Conservation (phyloP, 2,329 filamentous ascomycete genomes). For the Stenocarpella maydis region DNA sequence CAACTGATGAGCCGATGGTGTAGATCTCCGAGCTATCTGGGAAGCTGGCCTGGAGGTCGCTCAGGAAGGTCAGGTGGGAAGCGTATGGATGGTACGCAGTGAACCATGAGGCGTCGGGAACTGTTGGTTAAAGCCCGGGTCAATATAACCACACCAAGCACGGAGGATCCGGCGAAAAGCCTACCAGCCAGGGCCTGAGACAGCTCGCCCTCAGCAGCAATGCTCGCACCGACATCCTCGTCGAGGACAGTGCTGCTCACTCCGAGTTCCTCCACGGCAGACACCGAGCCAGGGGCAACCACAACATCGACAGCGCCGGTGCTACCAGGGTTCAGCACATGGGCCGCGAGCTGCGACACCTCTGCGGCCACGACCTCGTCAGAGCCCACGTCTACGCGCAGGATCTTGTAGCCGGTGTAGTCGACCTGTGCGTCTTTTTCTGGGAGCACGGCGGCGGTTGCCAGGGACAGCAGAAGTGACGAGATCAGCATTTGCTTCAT, state of each 20-base stretch:
- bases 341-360: conserved; percentile 1
- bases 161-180: not conserved
- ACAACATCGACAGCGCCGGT: conserved; percentile 37
- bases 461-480: conserved; percentile 11
- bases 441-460: conserved; percentile 2
- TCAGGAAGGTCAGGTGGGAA: conserved; percentile 58
- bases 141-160: not conserved
- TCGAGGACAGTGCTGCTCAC: conserved; percentile 38
- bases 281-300: conserved; percentile 39
- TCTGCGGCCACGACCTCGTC: conserved; percentile 39
- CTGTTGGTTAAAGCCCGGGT: conserved; percentile 42
- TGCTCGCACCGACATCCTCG: conserved; percentile 39
- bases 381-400: conserved; percentile 49
- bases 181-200: conserved; percentile 9
- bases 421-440: conserved; percentile 6
- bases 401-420: conserved; percentile 55
- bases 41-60: conserved; percentile 54
- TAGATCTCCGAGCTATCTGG: conserved; percentile 58
- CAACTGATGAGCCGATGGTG: conserved; percentile 52
- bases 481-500: conserved; percentile 9
- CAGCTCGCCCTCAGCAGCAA: conserved; percentile 37
- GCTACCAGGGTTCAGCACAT: conserved; percentile 12
- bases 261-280: conserved; percentile 39
- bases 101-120: conserved; percentile 56
- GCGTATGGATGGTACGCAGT: conserved; percentile 60